Conservation (phyloP, 495 filamentous ascomycete genomes). For the Bryoglossum gracile region DNA sequence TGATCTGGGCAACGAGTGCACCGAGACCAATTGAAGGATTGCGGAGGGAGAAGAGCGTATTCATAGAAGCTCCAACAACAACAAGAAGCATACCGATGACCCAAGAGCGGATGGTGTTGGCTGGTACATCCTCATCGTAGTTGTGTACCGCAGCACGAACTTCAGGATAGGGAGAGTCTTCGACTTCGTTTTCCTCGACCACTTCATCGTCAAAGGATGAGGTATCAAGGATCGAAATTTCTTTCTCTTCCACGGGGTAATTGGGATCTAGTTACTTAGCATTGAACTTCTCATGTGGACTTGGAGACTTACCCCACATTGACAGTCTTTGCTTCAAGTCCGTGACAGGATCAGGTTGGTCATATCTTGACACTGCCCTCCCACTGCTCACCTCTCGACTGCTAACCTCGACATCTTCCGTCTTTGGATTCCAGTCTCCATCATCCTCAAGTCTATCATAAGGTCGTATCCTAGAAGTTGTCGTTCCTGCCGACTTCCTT, state of each 20-base stretch:
- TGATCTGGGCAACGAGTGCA: constrained; percentile 59
- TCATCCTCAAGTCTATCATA: constrained; percentile 22
- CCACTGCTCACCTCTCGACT: constrained; percentile 23
- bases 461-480: constrained; percentile 10
- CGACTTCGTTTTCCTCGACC: constrained; percentile 27
- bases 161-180: constrained; percentile 55
- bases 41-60: constrained; percentile 65
- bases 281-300: constrained; percentile 24
- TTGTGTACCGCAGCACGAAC: constrained; percentile 56
- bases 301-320: constrained; percentile 26
- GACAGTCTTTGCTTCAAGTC: constrained; percentile 30
- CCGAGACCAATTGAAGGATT: constrained; percentile 59
- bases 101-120: constrained; percentile 71
- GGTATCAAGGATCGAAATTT: constrained; percentile 27
- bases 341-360: constrained; percentile 27
- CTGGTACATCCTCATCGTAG: constrained; percentile 58
- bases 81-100: constrained; percentile 58
- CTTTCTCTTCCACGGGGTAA: constrained; percentile 34
- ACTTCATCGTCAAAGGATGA: constrained; percentile 33
- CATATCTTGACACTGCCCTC: constrained; percentile 16
- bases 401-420: constrained; percentile 25
- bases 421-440: constrained; percentile 24
- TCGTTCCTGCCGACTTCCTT: constrained; percentile 24
- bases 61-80: constrained; percentile 58
- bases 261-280: constrained; percentile 43